Evolutionary conservation across 2,329 filamentous ascomycete genomes (phyloP).

Genomic region (Madurella fahalii): DNA sequence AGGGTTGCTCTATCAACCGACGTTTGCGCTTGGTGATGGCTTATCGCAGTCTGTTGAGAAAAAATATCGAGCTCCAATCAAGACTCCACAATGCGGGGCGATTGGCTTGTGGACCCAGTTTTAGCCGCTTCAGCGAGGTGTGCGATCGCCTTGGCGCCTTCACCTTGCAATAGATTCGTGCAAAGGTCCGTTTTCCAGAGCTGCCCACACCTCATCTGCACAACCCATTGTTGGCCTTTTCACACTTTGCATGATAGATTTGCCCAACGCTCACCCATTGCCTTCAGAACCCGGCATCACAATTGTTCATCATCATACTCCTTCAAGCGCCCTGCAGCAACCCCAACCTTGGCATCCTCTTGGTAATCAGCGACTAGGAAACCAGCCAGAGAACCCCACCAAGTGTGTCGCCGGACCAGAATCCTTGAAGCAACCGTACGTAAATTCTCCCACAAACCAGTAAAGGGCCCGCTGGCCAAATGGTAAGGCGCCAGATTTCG

Average conservation of each 20-base stretch:
- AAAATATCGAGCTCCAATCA: constrained; percentile 17
- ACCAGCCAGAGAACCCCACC: too few relatives aligned
- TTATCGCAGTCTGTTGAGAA: constrained; percentile 17
- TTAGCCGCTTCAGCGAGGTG: constrained; percentile 13
- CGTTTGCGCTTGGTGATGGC: background rate
- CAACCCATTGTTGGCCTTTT: background rate
- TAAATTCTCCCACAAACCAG: background rate
- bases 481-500: constrained; percentile 30
- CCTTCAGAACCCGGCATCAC: too few relatives aligned
- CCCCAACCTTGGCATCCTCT: too few relatives aligned
- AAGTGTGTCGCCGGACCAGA: too few relatives aligned
- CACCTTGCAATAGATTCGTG: background rate
- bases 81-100: constrained; percentile 14
- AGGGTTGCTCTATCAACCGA: background rate
- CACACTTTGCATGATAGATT: too few relatives aligned
- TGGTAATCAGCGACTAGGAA: too few relatives aligned
- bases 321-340: too few relatives aligned
- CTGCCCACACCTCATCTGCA: too few relatives aligned
- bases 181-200: too few relatives aligned
- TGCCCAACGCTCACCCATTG: too few relatives aligned
- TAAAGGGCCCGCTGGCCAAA: constrained; percentile 27
- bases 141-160: background rate
- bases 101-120: constrained; percentile 7
- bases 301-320: too few relatives aligned
- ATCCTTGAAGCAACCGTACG: background rate